These are phyloP conservation scores for Vigna hirtella DNA, from an alignment of 306 rosid species.

Conservation along the genomic window DNA sequence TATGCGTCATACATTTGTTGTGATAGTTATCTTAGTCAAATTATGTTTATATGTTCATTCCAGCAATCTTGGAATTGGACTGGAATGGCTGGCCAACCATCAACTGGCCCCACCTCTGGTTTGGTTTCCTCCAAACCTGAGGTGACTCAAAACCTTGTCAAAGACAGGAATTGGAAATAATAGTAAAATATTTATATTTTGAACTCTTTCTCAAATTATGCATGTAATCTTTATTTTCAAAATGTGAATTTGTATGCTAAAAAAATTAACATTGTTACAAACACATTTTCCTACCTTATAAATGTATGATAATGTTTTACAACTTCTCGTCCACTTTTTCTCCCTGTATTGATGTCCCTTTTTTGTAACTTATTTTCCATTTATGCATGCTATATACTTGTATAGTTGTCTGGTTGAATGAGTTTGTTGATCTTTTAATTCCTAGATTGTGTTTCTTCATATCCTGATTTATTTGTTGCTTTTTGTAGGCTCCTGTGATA, in stretches of 20 bases:
- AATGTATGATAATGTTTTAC: conserved; percentile 13
- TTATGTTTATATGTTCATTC: conserved; percentile 11
- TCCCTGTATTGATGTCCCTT: conserved; percentile 22
- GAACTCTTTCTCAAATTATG: conserved; percentile 23
- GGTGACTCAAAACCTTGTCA: not conserved
- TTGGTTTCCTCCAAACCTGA: conserved; percentile 15
- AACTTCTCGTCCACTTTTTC: conserved; percentile 8
- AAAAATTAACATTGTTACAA: not conserved
- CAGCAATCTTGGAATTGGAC: conserved; percentile 27
- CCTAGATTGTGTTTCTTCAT: conserved; percentile 33
- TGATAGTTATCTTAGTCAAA: conserved; percentile 24
- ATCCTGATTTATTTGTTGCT: conserved; percentile 47
- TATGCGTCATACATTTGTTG: conserved; percentile 33
- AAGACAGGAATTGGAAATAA: conserved; percentile 6
- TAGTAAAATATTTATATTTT: conserved; percentile 12
- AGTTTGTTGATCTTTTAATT: conserved; percentile 35
- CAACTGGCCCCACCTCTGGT: conserved; percentile 29
- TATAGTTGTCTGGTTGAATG: conserved; percentile 13
- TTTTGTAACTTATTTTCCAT: conserved; percentile 26
- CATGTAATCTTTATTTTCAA: conserved; percentile 1
- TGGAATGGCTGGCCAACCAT: conserved; percentile 20
- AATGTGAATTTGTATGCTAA: not conserved
- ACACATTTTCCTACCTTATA: not conserved
- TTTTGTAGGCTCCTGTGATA: conserved; percentile 90
- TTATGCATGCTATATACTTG: conserved; percentile 13